Base-by-base conservation (phyloP, 768 basidiomycete species). In the Exidia glandulosa region DNA sequence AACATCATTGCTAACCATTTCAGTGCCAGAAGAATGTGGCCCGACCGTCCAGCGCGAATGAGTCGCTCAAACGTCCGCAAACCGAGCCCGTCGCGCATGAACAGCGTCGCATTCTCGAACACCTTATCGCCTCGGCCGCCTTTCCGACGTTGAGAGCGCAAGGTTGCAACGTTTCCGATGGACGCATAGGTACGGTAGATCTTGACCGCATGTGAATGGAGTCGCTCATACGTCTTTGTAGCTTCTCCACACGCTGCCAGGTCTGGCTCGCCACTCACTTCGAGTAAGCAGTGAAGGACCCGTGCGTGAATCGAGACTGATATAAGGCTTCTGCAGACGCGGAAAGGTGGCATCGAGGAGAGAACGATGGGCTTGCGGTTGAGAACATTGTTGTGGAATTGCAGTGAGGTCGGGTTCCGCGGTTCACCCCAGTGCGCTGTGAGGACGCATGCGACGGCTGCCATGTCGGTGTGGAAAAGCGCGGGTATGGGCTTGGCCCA, bases 391-490 rank as follows among this genome's bases (percentile, higher is more conserved):
- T 76, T 76, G 57, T 75, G 73, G 58, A 71, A 75, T 2, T 59
- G 45, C 3, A 77, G 69, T 0, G 65, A 72, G 1, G 67, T 70
- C 25, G 75, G 76, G 37, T 73, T 71, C 4, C 67, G 64, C 3
- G 70, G 65, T n/a, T 67, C 65, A 3, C 75, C 76, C 47, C 60
- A 75, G 61, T 75, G 74, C 0, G 63, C 71, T 5, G 68, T 57
- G 3, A 77, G 47, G 2, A 68, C 37, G 0, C 73, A 73, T 34
- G 66, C 67, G 6, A 64, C 60, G 32, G 71, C 71, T 2, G 72
- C 68, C 27, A 75, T 73, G 59, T 76, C 72, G 9, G 57, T 66
- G 61, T 77, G 76, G 62, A 76, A 76, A 1, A 76, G 65, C 0
- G 75, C 75, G 1, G 71, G 71, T 16, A 70, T 62, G 64, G 65